Evolutionary conservation across 495 filamentous ascomycete species (phyloP), one percentile per base, ranked within the genome.

Genomic region (Penicillium lividum): DNA sequence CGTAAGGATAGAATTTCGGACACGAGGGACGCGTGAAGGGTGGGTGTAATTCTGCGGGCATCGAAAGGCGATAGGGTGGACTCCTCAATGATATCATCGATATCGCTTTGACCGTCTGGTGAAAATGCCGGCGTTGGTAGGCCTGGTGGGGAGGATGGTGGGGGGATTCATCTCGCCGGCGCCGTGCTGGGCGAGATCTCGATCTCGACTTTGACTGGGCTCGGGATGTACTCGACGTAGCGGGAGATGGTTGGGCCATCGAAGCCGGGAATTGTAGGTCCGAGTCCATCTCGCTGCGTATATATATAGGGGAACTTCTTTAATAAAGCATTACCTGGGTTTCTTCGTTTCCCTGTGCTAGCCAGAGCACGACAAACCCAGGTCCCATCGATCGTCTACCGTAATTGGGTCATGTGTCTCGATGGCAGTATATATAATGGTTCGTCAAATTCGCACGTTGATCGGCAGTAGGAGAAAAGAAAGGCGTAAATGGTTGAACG

Each of bases 1-100:
- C 92, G 85, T 45, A 99, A 72, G 2, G 86, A 84, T 27, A 98
- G 82, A 58, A 98, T 98, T 70, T 98, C 93, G 0, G 93, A 91
- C 6, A 98, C 93, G 7, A 98, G 80, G 46, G 89, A 97, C 13
- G 94, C 94, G 74, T 97, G 95, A 18, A 98, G 80, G 2, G 92
- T 97, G 4, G 94, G 94, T 5, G 94, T 98, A 64, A 99, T 97
- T 18, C 93, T 82, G 51, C 92, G 85, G 6, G 94, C 90, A 66
- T 98, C 93, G 22, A 96, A 78, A 16, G 90, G 84, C 18, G 89
- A 90, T 46, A 93, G 83, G 57, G 78, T 85, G 54, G 95, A 89
- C 53, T 93, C 87, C 57, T 81, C 84, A 10, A 73, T 70, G 63
- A 88, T 80, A 58, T 84, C 84, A 0, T 84, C 84, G 0, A 84